Base-by-base conservation (phyloP, 805 yeast species). In the Zygotorulaspora sp. region DNA sequence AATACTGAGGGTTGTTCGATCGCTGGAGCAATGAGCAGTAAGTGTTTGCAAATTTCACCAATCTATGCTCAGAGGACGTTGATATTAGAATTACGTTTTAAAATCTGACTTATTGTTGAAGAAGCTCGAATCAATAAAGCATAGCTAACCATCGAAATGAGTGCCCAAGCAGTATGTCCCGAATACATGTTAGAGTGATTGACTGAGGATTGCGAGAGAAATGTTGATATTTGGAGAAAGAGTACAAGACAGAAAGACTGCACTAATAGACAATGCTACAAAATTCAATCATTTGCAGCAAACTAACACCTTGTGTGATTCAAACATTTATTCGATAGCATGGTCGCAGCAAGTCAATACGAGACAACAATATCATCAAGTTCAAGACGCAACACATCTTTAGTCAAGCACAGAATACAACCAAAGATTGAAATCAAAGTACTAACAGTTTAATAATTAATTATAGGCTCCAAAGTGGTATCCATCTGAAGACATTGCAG, bases 401-500 rank as follows among this genome's bases (percentile, higher is more conserved):
- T n/a, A n/a, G n/a, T n/a, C n/a, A n/a, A n/a, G n/a, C n/a, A n/a
- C n/a, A n/a, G n/a, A n/a, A n/a, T n/a, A n/a, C n/a, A n/a, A n/a
- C n/a, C n/a, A n/a, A n/a, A n/a, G n/a, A n/a, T n/a, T n/a, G n/a
- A n/a, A n/a, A n/a, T 23, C 26, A 18, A 22, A 31, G 38, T 50
- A 52, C 56, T 51, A 51, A 53, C 56, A 34, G 34, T n/a, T n/a
- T n/a, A n/a, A n/a, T n/a, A n/a, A n/a, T 46, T 15, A 26, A 25
- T 40, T 38, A 16, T 38, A 73, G 76, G 90, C 92, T 66, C 83
- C 86, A 72, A 83, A 82, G 77, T 85, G 94, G 95, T 88, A 84
- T 78, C 87, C 85, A 71, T 81, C 95, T 66, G 90, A 85, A 77
- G 85, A 80, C 72, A 83, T 77, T 61, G 82, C 89, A 68, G 87